phyloP scores from a whole-genome alignment of 257 asterid genomes.

The Solanum peruvianum region DNA sequence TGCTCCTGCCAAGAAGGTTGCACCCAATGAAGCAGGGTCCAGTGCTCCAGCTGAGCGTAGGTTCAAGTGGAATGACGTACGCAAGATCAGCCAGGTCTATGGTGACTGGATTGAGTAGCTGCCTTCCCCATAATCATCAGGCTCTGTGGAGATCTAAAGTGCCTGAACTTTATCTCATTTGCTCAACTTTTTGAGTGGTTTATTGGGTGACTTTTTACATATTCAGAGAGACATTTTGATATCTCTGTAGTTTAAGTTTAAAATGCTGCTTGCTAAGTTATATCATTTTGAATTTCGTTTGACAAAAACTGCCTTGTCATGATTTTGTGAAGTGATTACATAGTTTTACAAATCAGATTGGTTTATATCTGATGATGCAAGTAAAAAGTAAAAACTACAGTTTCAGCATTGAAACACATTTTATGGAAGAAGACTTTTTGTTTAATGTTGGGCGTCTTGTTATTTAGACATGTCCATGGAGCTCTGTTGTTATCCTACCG shows the following conservation, averaged over 20 bases:
- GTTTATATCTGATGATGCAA: neutral
- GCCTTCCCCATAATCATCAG: neutral
- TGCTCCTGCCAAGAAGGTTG: conserved; percentile 4
- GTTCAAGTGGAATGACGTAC: conserved; percentile 6
- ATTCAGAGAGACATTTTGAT: neutral
- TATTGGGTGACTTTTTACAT: neutral
- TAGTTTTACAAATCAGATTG: neutral
- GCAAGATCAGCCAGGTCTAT: conserved; percentile 25
- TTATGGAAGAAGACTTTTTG: neutral
- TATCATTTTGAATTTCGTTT: neutral
- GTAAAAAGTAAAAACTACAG: neutral
- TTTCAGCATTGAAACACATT: neutral
- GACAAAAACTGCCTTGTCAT: neutral
- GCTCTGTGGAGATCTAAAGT: neutral
- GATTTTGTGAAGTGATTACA: neutral
- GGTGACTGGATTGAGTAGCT: conserved; percentile 40
- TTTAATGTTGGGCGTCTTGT: neutral
- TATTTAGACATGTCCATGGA: neutral
- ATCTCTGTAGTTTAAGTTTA: neutral
- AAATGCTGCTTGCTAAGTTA: neutral
- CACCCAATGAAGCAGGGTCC: neutral
- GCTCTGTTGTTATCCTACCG: neutral
- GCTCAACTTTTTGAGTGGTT: neutral
- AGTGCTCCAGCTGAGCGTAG: neutral
- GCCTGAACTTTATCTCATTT: neutral